Percentiles rank a stretch among this genome's conserved stretches.
Conservation (phyloP, 495 filamentous ascomycete species). For the Chaetomidium leptoderma region DNA sequence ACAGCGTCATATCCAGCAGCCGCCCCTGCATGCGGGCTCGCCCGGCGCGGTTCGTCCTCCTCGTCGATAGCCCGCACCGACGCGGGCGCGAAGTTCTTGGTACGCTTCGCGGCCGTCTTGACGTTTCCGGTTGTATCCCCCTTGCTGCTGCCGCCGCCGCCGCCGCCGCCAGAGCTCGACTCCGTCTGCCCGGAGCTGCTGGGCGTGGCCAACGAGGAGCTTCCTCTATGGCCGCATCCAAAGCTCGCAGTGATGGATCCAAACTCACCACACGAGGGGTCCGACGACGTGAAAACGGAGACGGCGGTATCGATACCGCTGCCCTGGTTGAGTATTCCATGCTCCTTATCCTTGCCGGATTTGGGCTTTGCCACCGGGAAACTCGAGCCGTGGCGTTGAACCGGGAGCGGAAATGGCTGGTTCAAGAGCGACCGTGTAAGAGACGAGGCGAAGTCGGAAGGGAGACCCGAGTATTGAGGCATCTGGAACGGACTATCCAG, state of each 20-base stretch:
- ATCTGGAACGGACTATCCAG: conserved; percentile 10
- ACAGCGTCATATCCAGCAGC: conserved; percentile 13
- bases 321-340: conserved; percentile 14
- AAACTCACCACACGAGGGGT: conserved; percentile 3
- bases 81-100: conserved; percentile 43
- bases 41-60: conserved; percentile 34
- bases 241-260: not conserved
- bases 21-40: conserved; percentile 30
- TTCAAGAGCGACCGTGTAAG: conserved; percentile 44
- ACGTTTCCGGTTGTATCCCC: not conserved
- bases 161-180: not conserved
- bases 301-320: not conserved
- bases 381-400: conserved; percentile 25
- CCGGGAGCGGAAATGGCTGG: conserved; percentile 39
- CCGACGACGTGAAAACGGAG: not conserved
- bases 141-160: not conserved
- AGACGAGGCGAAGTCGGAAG: conserved; percentile 36
- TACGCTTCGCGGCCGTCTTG: conserved; percentile 33
- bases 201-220: not conserved
- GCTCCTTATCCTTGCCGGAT: conserved; percentile 39
- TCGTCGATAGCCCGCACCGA: conserved; percentile 41
- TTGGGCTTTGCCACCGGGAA: conserved; percentile 35
- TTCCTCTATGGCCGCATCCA: not conserved
- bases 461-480: conserved; percentile 17
- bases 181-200: not conserved